Evolutionary conservation across 1,284 basidiomycete species (phyloP).

Genomic region (Malassezia slooffiae): DNA sequence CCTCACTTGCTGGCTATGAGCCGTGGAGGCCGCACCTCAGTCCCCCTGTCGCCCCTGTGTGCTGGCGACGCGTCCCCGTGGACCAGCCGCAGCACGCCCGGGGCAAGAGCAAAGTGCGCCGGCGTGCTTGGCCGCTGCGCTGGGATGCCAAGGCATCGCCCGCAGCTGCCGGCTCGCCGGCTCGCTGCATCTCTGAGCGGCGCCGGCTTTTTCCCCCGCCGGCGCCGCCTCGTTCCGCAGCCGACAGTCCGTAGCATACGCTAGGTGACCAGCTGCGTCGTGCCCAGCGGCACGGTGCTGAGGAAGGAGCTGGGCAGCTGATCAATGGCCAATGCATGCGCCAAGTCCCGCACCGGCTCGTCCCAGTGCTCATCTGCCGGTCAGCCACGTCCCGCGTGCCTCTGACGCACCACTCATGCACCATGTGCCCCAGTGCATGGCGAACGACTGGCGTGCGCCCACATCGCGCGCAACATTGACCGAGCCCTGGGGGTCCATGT

Average conservation of each 20-base stretch:
- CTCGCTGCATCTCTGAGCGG: too few relatives aligned
- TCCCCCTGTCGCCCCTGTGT: background rate
- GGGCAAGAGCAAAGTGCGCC: too few relatives aligned
- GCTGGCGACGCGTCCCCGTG: background rate
- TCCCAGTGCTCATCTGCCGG: conserved; percentile 30
- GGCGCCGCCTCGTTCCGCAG: conserved; percentile 7
- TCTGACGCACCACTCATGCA: conserved; percentile 43
- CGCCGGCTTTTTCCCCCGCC: too few relatives aligned
- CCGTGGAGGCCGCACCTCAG: too few relatives aligned
- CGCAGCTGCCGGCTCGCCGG: too few relatives aligned
- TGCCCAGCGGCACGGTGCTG: conserved; percentile 24
- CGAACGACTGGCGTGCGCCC: conserved; percentile 30
- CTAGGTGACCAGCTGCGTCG: conserved; percentile 12
- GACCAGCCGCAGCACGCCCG: too few relatives aligned
- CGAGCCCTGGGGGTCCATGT: conserved; percentile 29
- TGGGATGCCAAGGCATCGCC: too few relatives aligned
- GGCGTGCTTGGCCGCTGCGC: too few relatives aligned
- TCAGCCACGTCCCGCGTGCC: conserved; percentile 21
- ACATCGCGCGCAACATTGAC: conserved; percentile 28
- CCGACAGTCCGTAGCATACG: background rate
- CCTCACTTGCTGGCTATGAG: too few relatives aligned
- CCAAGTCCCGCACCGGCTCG: conserved; percentile 24
- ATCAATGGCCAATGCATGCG: conserved; percentile 16
- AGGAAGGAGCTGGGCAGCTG: conserved; percentile 12
- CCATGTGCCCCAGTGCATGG: conserved; percentile 51